Evolutionary conservation across 2,329 filamentous ascomycete genomes (phyloP).

Genomic region (Sordariomycetes sp.): DNA sequence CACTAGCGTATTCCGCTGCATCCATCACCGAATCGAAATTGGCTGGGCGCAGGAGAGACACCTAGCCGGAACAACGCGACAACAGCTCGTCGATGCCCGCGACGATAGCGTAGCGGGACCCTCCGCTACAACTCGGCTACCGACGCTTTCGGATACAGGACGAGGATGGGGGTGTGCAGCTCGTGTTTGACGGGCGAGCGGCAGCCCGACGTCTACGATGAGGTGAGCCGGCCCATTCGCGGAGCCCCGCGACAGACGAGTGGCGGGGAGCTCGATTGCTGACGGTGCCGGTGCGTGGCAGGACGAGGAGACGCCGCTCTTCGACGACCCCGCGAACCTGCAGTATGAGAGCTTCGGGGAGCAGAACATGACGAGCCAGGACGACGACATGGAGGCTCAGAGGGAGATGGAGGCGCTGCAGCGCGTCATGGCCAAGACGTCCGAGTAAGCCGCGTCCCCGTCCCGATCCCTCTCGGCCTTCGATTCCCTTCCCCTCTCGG

Average conservation of each 20-base stretch:
- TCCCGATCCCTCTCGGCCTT: not conserved
- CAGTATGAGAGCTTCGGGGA: constrained; percentile 53
- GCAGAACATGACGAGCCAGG: constrained; percentile 35
- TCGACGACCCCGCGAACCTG: constrained; percentile 44
- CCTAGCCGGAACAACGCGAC: no score
- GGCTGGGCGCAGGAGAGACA: no score
- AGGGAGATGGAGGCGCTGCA: constrained; percentile 52
- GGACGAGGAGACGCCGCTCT: constrained; percentile 44
- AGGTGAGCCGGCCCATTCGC: constrained; percentile 25
- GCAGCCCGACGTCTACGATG: constrained; percentile 36
- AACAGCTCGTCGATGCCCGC: not conserved
- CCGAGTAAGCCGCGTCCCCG: constrained; percentile 33
- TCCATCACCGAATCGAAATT: no score
- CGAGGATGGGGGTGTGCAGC: constrained; percentile 43
- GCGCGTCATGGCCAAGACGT: constrained; percentile 49
- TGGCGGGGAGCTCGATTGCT: not conserved
- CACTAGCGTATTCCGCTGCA: no score
- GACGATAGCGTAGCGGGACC: not conserved
- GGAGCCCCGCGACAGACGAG: not conserved
- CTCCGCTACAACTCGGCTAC: not conserved
- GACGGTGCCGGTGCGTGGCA: constrained; percentile 23
- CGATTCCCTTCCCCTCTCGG: no score
- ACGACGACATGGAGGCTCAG: constrained; percentile 48
- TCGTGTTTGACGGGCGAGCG: constrained; percentile 41
- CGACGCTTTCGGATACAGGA: not conserved